phyloP scores from a whole-genome alignment of 805 yeast species.

The Schwanniomyces vanrijiae region DNA sequence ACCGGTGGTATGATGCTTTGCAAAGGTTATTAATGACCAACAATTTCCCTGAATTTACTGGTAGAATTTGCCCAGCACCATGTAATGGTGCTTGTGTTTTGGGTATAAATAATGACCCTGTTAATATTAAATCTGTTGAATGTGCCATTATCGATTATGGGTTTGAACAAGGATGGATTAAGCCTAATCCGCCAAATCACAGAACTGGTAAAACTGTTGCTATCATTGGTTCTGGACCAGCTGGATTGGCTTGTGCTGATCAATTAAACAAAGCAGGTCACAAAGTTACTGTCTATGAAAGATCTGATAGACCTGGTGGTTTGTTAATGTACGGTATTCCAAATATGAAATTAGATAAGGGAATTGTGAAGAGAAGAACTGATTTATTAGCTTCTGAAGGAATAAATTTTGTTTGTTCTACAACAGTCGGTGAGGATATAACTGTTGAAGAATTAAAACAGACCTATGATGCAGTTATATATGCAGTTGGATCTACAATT shows the following conservation, averaged over 20 bases:
- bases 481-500: conserved; percentile 93
- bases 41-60: conserved; percentile 98
- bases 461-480: conserved; percentile 76
- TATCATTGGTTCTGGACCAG: conserved; percentile 93
- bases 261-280: conserved; percentile 97
- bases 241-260: conserved; percentile 96
- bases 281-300: conserved; percentile 84
- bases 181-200: conserved; percentile 70
- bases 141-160: conserved; percentile 96
- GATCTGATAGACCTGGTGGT: conserved; percentile 96
- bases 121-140: conserved; percentile 94
- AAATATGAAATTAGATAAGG: conserved; percentile 95
- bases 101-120: conserved; percentile 92
- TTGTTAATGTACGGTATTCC: conserved; percentile 98
- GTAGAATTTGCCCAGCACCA: conserved; percentile 98
- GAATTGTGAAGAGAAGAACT: conserved; percentile 88
- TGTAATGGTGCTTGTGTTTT: conserved; percentile 95
- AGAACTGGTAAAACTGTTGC: conserved; percentile 89
- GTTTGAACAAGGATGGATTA: conserved; percentile 95
- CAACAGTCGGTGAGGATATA: conserved; percentile 83
- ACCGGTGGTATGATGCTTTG: conserved; percentile 91
- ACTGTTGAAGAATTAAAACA: conserved; percentile 66
- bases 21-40: conserved; percentile 92
- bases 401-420: conserved; percentile 69
- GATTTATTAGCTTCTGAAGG: conserved; percentile 92